Percentiles rank a stretch among this genome's conserved stretches.
These are phyloP conservation scores for Lachancea lanzarotensis DNA, from an alignment of 805 yeast species.

Conservation along the genomic window DNA sequence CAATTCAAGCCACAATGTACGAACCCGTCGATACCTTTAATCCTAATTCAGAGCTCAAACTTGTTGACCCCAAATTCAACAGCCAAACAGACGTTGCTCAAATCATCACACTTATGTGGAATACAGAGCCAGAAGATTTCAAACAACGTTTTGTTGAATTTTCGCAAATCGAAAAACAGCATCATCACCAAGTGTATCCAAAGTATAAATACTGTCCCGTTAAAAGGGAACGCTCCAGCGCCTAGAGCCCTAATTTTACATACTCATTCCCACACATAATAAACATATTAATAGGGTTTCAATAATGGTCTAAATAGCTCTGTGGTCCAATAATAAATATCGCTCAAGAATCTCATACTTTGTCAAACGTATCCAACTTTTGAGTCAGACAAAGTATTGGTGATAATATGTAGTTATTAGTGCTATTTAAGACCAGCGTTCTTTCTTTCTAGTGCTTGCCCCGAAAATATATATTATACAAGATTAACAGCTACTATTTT, in stretches of 20 bases:
- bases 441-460: background rate
- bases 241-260: background rate
- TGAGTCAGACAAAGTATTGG: too few species aligned
- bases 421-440: constrained; percentile 2
- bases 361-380: too few species aligned
- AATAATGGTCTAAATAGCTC: too few species aligned
- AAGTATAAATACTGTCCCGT: constrained; percentile 39
- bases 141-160: constrained; percentile 35
- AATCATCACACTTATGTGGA: constrained; percentile 41
- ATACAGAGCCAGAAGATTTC: constrained; percentile 35
- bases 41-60: background rate
- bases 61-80: constrained; percentile 8
- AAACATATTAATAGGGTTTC: background rate
- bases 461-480: constrained; percentile 7
- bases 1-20: constrained; percentile 6
- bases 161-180: constrained; percentile 37
- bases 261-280: background rate
- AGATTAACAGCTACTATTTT: background rate
- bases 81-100: constrained; percentile 21
- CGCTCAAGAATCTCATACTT: too few species aligned
- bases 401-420: background rate
- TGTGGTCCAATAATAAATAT: too few species aligned
- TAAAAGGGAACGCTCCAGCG: constrained; percentile 3
- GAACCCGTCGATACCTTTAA: background rate
- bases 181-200: constrained; percentile 39